Conservation (phyloP, 1,284 basidiomycete species). For the Meripilus lineatus region DNA sequence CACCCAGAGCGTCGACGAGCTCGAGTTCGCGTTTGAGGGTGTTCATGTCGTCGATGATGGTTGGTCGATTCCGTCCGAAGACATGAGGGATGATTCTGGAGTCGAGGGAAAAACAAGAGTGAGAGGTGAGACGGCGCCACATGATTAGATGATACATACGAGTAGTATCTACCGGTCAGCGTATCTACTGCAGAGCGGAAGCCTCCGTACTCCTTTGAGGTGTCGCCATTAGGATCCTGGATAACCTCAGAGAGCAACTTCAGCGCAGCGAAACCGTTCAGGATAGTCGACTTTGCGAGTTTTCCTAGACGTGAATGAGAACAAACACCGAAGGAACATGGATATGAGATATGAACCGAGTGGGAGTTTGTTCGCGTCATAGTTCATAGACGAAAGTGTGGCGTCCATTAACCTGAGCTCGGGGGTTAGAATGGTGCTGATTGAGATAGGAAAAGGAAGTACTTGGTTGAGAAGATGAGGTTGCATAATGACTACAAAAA, state of each 20-base stretch:
- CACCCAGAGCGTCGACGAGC: constrained; percentile 60
- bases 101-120: not conserved
- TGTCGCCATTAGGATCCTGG: constrained; percentile 38
- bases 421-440: not conserved
- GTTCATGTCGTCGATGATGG: constrained; percentile 35
- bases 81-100: constrained; percentile 57
- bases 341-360: constrained; percentile 36
- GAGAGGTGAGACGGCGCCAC: not conserved
- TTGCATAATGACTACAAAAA: constrained; percentile 39
- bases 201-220: constrained; percentile 34
- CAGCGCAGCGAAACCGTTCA: constrained; percentile 53
- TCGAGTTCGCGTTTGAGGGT: constrained; percentile 56
- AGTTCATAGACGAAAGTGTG: constrained; percentile 62
- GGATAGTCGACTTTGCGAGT: constrained; percentile 50
- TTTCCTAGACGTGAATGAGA: constrained; percentile 36
- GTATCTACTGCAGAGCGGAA: constrained; percentile 37
- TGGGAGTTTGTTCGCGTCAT: constrained; percentile 65
- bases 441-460: not conserved
- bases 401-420: constrained; percentile 50
- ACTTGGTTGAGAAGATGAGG: constrained; percentile 55
- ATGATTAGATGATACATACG: constrained; percentile 32
- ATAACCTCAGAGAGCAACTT: constrained; percentile 58
- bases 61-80: constrained; percentile 50
- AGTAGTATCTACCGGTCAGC: constrained; percentile 54
- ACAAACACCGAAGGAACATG: not conserved